These are phyloP conservation scores for Geosmithia flava DNA, from an alignment of 2,329 filamentous ascomycete genomes.

Conservation along the genomic window DNA sequence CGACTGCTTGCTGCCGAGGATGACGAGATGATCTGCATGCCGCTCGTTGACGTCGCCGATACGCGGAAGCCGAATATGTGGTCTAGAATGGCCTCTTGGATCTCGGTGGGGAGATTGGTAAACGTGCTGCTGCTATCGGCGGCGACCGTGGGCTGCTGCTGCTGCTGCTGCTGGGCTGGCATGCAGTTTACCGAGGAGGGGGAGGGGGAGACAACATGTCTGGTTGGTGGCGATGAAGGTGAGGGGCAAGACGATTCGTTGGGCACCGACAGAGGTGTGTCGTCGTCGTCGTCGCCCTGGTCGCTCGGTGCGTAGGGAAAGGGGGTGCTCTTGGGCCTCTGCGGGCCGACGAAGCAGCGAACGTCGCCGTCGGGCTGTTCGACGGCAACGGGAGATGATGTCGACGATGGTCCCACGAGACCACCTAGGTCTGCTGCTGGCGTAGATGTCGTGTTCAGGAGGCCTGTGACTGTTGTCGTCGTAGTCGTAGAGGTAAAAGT, in stretches of 20 bases:
- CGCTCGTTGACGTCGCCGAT: slow-evolving; percentile 45
- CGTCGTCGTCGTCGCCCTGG: slow-evolving; percentile 4
- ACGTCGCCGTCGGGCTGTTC: background rate
- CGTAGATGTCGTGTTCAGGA: background rate
- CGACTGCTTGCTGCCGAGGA: slow-evolving; percentile 18
- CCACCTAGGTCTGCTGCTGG: background rate
- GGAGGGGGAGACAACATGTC: too few relatives aligned
- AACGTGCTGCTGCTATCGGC: background rate
- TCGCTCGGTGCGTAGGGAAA: slow-evolving; percentile 36
- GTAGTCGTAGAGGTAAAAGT: background rate
- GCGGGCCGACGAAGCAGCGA: slow-evolving; percentile 14
- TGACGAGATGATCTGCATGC: slow-evolving; percentile 32
- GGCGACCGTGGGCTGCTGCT: too few relatives aligned
- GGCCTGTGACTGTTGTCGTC: background rate
- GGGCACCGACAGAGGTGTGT: too few relatives aligned
- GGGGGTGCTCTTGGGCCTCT: slow-evolving; percentile 47
- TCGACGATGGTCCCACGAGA: background rate
- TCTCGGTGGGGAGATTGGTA: slow-evolving; percentile 46
- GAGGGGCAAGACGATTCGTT: too few relatives aligned
- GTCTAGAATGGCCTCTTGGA: slow-evolving; percentile 61
- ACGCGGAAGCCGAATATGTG: slow-evolving; percentile 58
- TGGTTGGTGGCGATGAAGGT: too few relatives aligned
- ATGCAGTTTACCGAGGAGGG: too few relatives aligned
- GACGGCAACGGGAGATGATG: background rate
- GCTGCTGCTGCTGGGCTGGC: too few relatives aligned